phyloP scores from a whole-genome alignment of 1,284 basidiomycete genomes.

The Ganoderma lingzhi region DNA sequence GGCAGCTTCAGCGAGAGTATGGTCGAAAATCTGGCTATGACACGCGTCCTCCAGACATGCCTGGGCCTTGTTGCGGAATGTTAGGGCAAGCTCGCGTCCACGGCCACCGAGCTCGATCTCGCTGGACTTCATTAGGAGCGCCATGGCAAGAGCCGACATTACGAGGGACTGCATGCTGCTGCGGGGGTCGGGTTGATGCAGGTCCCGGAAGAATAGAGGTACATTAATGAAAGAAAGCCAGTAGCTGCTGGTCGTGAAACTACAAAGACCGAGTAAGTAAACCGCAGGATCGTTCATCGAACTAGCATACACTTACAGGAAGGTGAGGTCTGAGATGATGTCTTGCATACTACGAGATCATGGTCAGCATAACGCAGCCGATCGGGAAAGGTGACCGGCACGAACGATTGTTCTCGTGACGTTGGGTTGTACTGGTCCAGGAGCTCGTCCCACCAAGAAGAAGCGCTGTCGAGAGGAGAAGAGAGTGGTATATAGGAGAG shows the following conservation, averaged over 20 bases:
- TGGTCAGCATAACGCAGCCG: constrained; percentile 19
- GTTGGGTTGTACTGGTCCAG: constrained; percentile 54
- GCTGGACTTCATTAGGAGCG: constrained; percentile 78
- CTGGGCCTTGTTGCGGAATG: constrained; percentile 64
- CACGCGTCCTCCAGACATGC: constrained; percentile 59
- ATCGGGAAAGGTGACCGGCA: constrained; percentile 1
- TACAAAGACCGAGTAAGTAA: constrained; percentile 33
- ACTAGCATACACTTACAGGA: constrained; percentile 53
- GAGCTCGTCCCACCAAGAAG: constrained; percentile 72
- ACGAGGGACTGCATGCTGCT: constrained; percentile 73
- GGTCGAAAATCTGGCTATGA: constrained; percentile 61
- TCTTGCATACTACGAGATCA: constrained; percentile 52
- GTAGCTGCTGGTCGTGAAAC: constrained; percentile 59
- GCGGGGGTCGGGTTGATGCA: constrained; percentile 59
- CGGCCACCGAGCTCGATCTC: constrained; percentile 60
- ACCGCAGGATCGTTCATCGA: background rate
- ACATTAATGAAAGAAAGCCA: constrained; percentile 74
- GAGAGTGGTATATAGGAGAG: constrained; percentile 39
- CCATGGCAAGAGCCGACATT: constrained; percentile 71
- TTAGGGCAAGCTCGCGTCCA: constrained; percentile 60
- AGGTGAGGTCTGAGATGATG: constrained; percentile 61
- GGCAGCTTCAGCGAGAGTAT: constrained; percentile 75
- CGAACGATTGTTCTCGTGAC: constrained; percentile 54
- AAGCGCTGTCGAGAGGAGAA: constrained; percentile 53
- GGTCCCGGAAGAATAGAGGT: constrained; percentile 57